Conservation (phyloP, 805 yeast species). For the Lipomyces starkeyi region DNA sequence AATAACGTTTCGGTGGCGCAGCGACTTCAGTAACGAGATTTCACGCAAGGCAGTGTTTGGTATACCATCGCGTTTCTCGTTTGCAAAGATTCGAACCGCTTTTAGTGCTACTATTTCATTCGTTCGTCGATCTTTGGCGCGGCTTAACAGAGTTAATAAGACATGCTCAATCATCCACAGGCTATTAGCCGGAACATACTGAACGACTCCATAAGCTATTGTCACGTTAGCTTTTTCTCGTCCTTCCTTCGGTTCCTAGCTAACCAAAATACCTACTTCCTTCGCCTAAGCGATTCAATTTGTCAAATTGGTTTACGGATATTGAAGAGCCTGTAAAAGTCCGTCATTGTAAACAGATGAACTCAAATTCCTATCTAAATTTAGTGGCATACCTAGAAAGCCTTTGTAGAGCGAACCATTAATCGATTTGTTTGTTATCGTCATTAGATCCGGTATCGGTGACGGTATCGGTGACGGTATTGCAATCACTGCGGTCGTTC, state of each 20-base stretch:
- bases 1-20: conserved; percentile 79
- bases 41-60: conserved; percentile 94
- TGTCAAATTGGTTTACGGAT: conserved; percentile 16
- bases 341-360: neutral
- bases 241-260: neutral
- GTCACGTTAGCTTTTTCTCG: neutral
- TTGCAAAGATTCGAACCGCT: conserved; percentile 76
- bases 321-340: conserved; percentile 9
- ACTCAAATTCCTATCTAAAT: neutral
- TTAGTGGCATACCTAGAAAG: conserved; percentile 23
- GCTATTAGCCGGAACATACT: conserved; percentile 16
- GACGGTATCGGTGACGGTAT: conserved; percentile 1
- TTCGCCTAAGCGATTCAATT: conserved; percentile 29
- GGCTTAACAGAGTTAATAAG: conserved; percentile 43
- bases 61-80: conserved; percentile 75
- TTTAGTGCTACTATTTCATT: conserved; percentile 79
- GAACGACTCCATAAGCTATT: conserved; percentile 30
- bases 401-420: neutral
- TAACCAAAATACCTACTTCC: conserved; percentile 27
- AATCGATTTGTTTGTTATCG: conserved; percentile 17
- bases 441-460: conserved; percentile 9
- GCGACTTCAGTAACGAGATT: conserved; percentile 77
- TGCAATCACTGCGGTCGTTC: neutral
- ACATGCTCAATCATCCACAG: neutral
- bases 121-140: conserved; percentile 73